Evolutionary conservation across 2,329 filamentous ascomycete genomes (phyloP), one percentile per base, ranked within the genome.

Genomic region (Ilyonectria robusta): DNA sequence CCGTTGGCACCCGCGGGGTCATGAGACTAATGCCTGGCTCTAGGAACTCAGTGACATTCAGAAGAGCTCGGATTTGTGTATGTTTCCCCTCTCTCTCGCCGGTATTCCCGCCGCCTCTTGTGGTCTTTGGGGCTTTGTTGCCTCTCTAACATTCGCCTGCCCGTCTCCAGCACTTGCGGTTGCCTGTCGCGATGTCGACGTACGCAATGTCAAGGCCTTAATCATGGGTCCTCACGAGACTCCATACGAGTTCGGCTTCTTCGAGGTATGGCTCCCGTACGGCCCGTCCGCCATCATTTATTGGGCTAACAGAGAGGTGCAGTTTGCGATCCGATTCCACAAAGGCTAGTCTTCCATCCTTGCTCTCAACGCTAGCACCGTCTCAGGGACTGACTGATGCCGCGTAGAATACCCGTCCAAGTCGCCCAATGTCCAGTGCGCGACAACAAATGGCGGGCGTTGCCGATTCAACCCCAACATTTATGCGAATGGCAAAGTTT

Each of bases 391-490:
- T 66, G 47, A 66, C 17, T 35, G 37, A 40, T 42, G 9, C 47
- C 42, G 68, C 6, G 35, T 74, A 94, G 94, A 97, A 3, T 99
- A 99, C 77, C 96, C 96, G 6, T 84, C 87, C 55, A 91, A 89
- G 72, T 87, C 89, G 1, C 90, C 90, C 2, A 70, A 74, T 15
- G 89, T 92, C 29, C 89, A 85, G 26, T 91, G 92, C 29, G 87
- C 91, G 47, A 98, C 96, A 0, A 99, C 95, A 1, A 98, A 98
- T 78, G 85, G 87, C n/a, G 95, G 95, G 11, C 87, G 92, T 66
- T 94, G 92, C 77, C 91, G 96, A 8, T 98, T 98, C 85, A 98
- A 98, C 76, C 96, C 96, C 4, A 99, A 99, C 78, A 97, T 99
- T 68, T 99, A 99, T 78, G 87, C 94, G 1, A 89, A 84, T 56